Conservation (phyloP, 1,284 basidiomycete species). For the Pseudozyma sp. region DNA sequence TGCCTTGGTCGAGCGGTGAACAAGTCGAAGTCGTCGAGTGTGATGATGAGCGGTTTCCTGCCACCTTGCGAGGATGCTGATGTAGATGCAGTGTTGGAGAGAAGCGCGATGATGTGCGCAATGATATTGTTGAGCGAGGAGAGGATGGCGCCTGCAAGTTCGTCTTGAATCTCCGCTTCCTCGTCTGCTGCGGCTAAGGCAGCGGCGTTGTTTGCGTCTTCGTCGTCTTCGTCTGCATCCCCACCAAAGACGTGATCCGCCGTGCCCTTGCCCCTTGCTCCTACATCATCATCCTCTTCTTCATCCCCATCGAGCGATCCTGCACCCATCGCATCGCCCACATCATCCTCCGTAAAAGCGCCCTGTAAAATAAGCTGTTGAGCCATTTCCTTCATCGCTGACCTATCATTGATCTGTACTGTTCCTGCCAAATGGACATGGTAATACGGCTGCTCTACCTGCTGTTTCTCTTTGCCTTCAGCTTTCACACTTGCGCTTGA, state of each 20-base stretch:
- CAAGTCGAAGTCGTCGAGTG: constrained; percentile 64
- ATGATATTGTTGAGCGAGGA: constrained; percentile 53
- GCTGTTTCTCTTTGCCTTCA: neutral
- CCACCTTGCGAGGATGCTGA: neutral
- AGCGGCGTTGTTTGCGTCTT: constrained; percentile 1
- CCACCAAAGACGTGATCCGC: constrained; percentile 42
- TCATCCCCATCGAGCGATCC: constrained; percentile 16
- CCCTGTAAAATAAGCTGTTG: constrained; percentile 62
- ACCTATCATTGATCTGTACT: constrained; percentile 59
- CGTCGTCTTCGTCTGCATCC: constrained; percentile 30
- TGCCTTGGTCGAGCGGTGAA: constrained; percentile 61
- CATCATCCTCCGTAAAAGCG: constrained; percentile 51
- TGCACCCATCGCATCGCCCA: constrained; percentile 18
- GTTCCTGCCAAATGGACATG: constrained; percentile 55
- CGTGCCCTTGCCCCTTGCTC: neutral
- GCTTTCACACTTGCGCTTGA: no score
- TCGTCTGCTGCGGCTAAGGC: constrained; percentile 12
- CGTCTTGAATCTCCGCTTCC: constrained; percentile 43
- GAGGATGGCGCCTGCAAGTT: constrained; percentile 31
- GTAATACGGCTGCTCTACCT: constrained; percentile 28
- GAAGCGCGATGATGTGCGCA: constrained; percentile 60
- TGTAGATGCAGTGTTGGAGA: constrained; percentile 39
- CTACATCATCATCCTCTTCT: neutral
- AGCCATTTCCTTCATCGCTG: constrained; percentile 64
- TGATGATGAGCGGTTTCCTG: constrained; percentile 58